A percentile compares a stretch with the other conserved stretches of the same genome.
phyloP scores from a whole-genome alignment of 169 alveolate genomes.

The Toxoplasma gondii region DNA sequence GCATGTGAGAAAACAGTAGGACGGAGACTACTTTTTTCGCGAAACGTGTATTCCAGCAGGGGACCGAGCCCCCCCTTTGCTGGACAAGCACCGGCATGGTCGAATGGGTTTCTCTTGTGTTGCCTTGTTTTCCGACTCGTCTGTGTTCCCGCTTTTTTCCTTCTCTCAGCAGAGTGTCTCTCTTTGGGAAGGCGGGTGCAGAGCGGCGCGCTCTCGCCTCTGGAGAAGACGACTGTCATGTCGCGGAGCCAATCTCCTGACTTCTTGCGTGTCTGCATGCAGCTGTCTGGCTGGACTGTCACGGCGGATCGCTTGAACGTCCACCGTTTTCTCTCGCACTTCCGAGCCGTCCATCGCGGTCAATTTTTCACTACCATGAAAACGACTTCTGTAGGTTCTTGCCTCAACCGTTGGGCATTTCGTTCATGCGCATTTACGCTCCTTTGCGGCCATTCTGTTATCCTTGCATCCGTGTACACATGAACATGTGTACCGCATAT shows the following conservation, averaged over 20 bases:
- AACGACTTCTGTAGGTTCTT: conserved; percentile 89
- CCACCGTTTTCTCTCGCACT: conserved; percentile 96
- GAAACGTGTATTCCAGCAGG: no score
- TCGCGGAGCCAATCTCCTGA: neutral
- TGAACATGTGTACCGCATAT: neutral
- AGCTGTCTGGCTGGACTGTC: conserved; percentile 97
- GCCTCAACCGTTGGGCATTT: neutral
- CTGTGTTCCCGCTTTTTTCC: no score
- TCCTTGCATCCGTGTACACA: neutral
- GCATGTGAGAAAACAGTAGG: no score
- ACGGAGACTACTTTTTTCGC: no score
- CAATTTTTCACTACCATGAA: conserved; percentile 97
- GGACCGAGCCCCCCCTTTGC: no score
- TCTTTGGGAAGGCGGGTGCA: no score
- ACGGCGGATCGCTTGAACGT: conserved; percentile 98
- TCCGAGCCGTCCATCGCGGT: conserved; percentile 99
- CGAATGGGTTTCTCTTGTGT: no score
- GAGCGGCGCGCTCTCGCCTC: no score
- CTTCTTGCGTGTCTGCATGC: conserved; percentile 74
- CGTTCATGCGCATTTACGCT: neutral
- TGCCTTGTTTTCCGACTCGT: no score
- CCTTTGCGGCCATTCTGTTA: neutral
- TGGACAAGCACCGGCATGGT: no score
- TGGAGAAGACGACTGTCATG: no score
- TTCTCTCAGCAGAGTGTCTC: no score